A percentile compares a stretch with the other conserved stretches of the same genome.
Conservation (phyloP, 2,329 filamentous ascomycete genomes). For the Colletotrichum sp. region DNA sequence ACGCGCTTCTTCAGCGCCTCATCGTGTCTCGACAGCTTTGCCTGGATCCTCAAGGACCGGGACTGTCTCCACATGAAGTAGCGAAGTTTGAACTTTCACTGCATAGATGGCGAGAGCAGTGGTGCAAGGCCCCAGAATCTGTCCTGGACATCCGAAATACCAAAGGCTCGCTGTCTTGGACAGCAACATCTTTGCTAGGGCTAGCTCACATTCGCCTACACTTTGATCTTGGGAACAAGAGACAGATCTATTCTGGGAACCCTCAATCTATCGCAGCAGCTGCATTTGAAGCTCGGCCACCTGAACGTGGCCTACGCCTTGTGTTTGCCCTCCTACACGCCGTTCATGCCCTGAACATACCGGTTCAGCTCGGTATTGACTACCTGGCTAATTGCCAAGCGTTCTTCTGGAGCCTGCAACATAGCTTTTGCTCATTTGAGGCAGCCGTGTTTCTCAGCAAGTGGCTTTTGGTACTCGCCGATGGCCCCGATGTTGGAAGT, state of each 20-base stretch:
- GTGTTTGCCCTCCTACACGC: not conserved
- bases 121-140: not conserved
- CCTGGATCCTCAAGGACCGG: not conserved
- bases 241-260: not conserved
- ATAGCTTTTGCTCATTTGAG: not conserved
- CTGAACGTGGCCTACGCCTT: not conserved
- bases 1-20: not conserved
- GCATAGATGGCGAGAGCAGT: not conserved
- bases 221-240: not conserved
- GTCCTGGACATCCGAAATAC: not conserved
- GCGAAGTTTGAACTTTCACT: not conserved
- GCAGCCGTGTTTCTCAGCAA: not conserved
- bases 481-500: not conserved
- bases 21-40: not conserved
- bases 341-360: conserved; percentile 2
- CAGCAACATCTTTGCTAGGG: not conserved
- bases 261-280: not conserved
- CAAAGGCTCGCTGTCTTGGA: not conserved
- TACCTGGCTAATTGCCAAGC: not conserved
- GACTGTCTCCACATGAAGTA: not conserved
- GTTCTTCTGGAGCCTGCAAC: conserved; percentile 4
- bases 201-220: not conserved
- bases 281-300: not conserved
- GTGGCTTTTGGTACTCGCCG: not conserved
- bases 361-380: not conserved